Evolutionary conservation across 306 rosid species (phyloP).

Genomic region (Casuarina cunninghamiana): DNA sequence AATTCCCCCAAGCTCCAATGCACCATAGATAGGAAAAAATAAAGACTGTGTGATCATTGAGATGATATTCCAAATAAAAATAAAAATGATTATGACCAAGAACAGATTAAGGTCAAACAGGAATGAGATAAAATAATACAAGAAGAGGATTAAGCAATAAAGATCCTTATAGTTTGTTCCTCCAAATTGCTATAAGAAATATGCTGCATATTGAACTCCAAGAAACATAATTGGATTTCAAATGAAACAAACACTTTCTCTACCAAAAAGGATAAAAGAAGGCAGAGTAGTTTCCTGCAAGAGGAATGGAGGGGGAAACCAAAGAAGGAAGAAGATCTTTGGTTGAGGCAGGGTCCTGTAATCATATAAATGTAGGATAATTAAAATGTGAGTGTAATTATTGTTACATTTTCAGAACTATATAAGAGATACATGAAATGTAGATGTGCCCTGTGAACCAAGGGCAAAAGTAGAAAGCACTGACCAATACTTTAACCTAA

Average conservation of each 20-base stretch:
- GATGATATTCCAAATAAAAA: neutral
- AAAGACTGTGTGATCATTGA: constrained; percentile 21
- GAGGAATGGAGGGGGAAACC: neutral
- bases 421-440: neutral
- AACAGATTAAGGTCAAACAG: neutral
- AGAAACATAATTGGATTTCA: neutral
- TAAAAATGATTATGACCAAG: neutral
- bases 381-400: neutral
- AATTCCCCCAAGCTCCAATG: constrained; percentile 78
- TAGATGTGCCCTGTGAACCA: neutral
- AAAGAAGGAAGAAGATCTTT: neutral
- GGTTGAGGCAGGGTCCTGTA: neutral
- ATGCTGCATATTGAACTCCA: neutral
- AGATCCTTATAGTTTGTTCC: neutral
- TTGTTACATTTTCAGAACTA: neutral
- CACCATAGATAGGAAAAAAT: constrained; percentile 84
- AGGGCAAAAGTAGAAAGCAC: neutral
- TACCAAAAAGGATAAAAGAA: neutral
- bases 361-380: neutral
- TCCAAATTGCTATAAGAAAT: neutral
- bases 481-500: constrained; percentile 57
- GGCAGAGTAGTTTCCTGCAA: neutral
- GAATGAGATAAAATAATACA: neutral
- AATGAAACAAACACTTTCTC: neutral
- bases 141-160: neutral